Base-by-base conservation (phyloP, 2,329 filamentous ascomycete genomes). In the Colletotrichum somersetense region DNA sequence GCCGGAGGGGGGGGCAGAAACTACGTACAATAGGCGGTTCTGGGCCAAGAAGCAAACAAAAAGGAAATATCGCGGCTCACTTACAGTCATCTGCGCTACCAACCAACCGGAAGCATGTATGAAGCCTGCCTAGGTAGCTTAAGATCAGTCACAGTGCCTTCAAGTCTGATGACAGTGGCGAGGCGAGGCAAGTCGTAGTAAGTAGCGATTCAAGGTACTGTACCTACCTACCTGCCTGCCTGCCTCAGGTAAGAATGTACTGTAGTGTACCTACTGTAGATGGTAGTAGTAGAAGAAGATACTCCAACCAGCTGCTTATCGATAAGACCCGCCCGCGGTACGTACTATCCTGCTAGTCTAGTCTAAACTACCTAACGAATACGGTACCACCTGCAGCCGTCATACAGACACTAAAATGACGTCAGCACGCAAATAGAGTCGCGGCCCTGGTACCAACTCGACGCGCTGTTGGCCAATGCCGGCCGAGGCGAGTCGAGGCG, bases 351-450 rank as follows among this genome's bases (percentile, higher is more conserved):
- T 38, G 35, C 35, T 30, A 35, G 35, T 10, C 8, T 35, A 10
- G n/a, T n/a, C n/a, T n/a, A n/a, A n/a, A n/a, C n/a, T n/a, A 35
- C 35, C 33, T 35, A 35, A 10, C 33, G 26, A 26, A 26, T 26
- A n/a, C n/a, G n/a, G n/a, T n/a, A 5, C 30, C 30, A 30, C 30
- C 30, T 12, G 38, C 12, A 5, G 12, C 16, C 18, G 42, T 44
- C 42, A 8, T 20, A 8, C 42, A 44, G 7, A 18, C 16, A 18
- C 40, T 6, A 18, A 2, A 16, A 62, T 69, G 70, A 72, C 66
- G 66, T 72, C 66, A 72, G 55, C n/a, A 48, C 44, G 63, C 55
- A 59, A 55, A 11, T 10, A 71, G 46, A 72, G 59, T 33, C 46
- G 53, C 44, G 33, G 58, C 35, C 68, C 68, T 30, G 30, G 30